These are phyloP conservation scores for Crotalaria pallida DNA, from an alignment of 306 rosid genomes.

Conservation along the genomic window DNA sequence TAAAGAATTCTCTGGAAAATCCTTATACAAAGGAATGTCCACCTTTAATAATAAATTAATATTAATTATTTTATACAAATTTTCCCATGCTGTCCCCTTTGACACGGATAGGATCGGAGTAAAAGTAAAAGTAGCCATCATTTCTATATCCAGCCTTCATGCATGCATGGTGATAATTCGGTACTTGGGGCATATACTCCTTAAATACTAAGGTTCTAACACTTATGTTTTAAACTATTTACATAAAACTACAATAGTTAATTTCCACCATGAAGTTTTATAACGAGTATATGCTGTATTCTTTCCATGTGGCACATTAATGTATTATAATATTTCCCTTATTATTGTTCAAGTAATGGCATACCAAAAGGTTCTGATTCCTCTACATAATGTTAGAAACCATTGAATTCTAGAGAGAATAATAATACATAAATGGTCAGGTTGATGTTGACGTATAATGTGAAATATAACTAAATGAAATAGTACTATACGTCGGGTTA, in stretches of 20 bases:
- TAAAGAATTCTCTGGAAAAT: background rate
- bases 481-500: constrained; percentile 12
- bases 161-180: constrained; percentile 26
- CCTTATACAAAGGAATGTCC: constrained; percentile 28
- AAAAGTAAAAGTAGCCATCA: constrained; percentile 16
- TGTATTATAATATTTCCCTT: background rate
- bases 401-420: constrained; percentile 25
- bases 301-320: constrained; percentile 13
- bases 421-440: constrained; percentile 3
- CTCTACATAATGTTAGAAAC: constrained; percentile 22
- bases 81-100: constrained; percentile 11
- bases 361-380: constrained; percentile 33
- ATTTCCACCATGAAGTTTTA: constrained; percentile 1
- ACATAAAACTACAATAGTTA: constrained; percentile 7
- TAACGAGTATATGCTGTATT: constrained; percentile 21
- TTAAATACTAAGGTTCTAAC: background rate
- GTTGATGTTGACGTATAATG: constrained; percentile 24
- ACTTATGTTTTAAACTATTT: constrained; percentile 6
- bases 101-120: constrained; percentile 25
- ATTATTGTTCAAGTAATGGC: constrained; percentile 19
- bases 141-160: constrained; percentile 31
- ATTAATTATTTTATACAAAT: background rate
- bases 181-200: constrained; percentile 42
- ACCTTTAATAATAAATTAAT: background rate
- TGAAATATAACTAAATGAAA: constrained; percentile 20